Percentiles rank a stretch among this genome's conserved stretches.
phyloP scores from a whole-genome alignment of 2,329 filamentous ascomycete species.

The Alternaria atra region DNA sequence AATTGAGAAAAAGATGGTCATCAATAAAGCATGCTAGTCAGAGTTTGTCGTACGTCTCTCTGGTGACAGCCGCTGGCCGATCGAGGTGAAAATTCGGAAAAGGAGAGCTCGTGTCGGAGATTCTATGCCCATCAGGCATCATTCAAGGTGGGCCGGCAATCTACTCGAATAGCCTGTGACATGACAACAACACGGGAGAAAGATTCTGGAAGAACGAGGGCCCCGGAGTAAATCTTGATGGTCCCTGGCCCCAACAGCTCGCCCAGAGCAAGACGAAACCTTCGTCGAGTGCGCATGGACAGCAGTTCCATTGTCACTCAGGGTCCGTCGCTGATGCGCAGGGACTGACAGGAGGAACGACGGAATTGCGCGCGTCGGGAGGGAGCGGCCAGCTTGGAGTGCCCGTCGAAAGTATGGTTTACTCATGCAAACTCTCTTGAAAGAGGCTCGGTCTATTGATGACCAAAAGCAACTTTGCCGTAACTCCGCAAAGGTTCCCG shows the following conservation, averaged over 20 bases:
- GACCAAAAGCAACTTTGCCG: constrained; percentile 28
- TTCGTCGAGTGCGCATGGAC: constrained; percentile 21
- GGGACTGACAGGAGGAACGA: constrained; percentile 21
- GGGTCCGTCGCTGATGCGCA: constrained; percentile 24
- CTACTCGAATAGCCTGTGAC: constrained; percentile 40
- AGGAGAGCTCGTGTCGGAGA: constrained; percentile 15
- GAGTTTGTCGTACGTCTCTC: constrained; percentile 5
- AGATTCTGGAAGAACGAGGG: constrained; percentile 43
- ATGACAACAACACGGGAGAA: constrained; percentile 38
- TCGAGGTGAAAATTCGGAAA: constrained; percentile 7
- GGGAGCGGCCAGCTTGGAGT: constrained; percentile 14
- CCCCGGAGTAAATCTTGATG: constrained; percentile 23
- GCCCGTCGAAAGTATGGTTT: constrained; percentile 19
- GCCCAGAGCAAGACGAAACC: constrained; percentile 22
- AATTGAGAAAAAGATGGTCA: constrained; percentile 5
- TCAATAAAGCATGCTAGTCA: constrained; percentile 19
- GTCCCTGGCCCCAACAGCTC: constrained; percentile 23
- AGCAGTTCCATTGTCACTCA: constrained; percentile 9
- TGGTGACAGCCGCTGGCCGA: constrained; percentile 4
- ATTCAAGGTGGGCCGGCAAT: constrained; percentile 40
- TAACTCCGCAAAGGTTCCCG: constrained; percentile 10
- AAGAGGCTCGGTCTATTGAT: constrained; percentile 12
- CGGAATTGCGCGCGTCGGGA: constrained; percentile 21
- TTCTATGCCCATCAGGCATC: constrained; percentile 18
- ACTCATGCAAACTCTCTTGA: constrained; percentile 22